Percentiles rank a stretch among this genome's conserved stretches.
Conservation (phyloP, 2,329 filamentous ascomycete species). For the Ophiostoma piceae region DNA sequence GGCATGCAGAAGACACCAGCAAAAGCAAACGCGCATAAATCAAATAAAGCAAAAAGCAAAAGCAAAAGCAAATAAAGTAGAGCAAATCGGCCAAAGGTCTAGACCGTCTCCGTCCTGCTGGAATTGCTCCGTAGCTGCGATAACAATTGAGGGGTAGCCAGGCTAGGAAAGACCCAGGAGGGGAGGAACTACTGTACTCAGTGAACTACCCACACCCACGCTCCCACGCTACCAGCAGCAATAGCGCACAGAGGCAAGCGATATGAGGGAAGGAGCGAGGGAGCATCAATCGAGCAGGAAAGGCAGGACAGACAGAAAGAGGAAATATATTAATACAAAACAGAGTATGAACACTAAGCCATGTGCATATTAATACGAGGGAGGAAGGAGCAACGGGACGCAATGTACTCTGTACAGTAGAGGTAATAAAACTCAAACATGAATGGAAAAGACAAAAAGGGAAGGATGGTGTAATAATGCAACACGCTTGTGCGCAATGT, state of each 20-base stretch:
- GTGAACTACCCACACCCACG: slow-evolving; percentile 21
- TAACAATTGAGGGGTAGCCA: slow-evolving; percentile 26
- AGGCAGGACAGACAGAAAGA: not conserved
- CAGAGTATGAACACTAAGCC: not conserved
- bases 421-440: not conserved
- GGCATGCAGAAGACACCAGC: not conserved
- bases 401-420: no score
- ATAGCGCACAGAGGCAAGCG: not conserved
- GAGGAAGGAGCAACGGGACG: not conserved
- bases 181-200: slow-evolving; percentile 17
- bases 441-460: not conserved
- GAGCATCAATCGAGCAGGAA: slow-evolving; percentile 5
- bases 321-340: not conserved
- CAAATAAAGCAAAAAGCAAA: slow-evolving; percentile 15
- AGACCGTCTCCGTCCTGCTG: slow-evolving; percentile 24
- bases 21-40: not conserved
- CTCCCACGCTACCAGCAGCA: slow-evolving; percentile 18
- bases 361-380: not conserved
- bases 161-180: slow-evolving; percentile 20
- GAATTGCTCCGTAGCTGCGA: slow-evolving; percentile 21
- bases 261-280: not conserved
- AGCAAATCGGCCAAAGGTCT: slow-evolving; percentile 21
- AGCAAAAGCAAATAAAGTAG: slow-evolving; percentile 20
- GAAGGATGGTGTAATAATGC: not conserved
- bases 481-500: slow-evolving; percentile 1